Percentiles rank a stretch among this genome's conserved stretches.
phyloP scores from a whole-genome alignment of 805 yeast genomes.

The Candida corydali region DNA sequence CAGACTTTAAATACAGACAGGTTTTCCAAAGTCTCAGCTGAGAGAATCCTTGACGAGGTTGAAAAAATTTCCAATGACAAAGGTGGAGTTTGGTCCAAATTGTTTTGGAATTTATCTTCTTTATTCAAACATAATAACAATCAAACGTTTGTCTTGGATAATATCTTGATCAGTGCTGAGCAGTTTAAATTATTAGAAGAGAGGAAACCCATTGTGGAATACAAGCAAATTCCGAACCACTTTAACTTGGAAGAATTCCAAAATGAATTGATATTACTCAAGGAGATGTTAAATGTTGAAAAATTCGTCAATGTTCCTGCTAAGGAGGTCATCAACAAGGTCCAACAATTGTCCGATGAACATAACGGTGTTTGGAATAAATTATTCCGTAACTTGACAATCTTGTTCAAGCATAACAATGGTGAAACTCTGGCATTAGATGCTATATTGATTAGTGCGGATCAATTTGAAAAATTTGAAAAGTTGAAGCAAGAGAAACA shows the following conservation, averaged over 20 bases:
- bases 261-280: slow-evolving; percentile 26
- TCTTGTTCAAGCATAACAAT: slow-evolving; percentile 31
- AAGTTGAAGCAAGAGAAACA: slow-evolving; percentile 14
- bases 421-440: slow-evolving; percentile 32
- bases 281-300: slow-evolving; percentile 12
- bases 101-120: slow-evolving; percentile 24
- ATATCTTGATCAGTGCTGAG: slow-evolving; percentile 24
- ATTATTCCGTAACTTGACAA: slow-evolving; percentile 25
- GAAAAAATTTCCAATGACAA: slow-evolving; percentile 13
- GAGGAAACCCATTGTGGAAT: slow-evolving; percentile 15
- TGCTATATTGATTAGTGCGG: slow-evolving; percentile 24
- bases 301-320: slow-evolving; percentile 15
- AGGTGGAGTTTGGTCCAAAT: slow-evolving; percentile 18
- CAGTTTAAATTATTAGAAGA: slow-evolving; percentile 23
- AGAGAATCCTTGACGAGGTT: slow-evolving; percentile 14
- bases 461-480: slow-evolving; percentile 24
- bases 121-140: slow-evolving; percentile 32
- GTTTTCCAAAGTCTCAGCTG: slow-evolving; percentile 14
- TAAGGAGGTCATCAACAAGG: slow-evolving; percentile 13
- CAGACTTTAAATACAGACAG: slow-evolving; percentile 11
- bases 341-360: slow-evolving; percentile 13
- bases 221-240: slow-evolving; percentile 30
- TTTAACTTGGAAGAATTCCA: slow-evolving; percentile 29
- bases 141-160: slow-evolving; percentile 32
- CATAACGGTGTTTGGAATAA: slow-evolving; percentile 19